These are phyloP conservation scores for Erodium texanum DNA, from an alignment of 441 rosid genomes.

Conservation along the genomic window DNA sequence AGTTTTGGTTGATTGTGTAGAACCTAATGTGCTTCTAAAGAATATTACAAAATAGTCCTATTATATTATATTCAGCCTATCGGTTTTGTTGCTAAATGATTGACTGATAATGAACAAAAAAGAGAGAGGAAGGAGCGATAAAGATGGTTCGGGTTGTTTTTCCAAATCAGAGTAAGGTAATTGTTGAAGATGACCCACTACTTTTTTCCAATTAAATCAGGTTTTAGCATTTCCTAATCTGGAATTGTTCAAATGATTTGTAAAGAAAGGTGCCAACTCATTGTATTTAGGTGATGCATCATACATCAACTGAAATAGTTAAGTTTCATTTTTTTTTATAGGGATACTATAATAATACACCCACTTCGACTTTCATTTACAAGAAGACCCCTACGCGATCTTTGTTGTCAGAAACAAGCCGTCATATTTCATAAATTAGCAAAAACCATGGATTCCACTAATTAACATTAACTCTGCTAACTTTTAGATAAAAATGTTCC, in stretches of 20 bases:
- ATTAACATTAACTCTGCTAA: too few relatives aligned
- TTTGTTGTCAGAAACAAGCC: too few relatives aligned
- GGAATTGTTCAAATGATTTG: not conserved
- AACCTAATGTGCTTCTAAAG: not conserved
- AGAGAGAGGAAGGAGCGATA: not conserved
- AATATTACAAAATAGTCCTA: too few relatives aligned
- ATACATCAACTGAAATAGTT: not conserved
- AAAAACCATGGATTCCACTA: too few relatives aligned
- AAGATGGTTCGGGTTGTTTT: not conserved
- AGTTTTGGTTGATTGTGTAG: not conserved
- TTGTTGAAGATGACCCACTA: not conserved
- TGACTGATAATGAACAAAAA: not conserved
- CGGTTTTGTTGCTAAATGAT: too few relatives aligned
- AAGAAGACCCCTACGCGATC: too few relatives aligned
- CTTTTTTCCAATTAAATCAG: not conserved
- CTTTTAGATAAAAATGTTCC: too few relatives aligned
- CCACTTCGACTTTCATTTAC: too few relatives aligned
- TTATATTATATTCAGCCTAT: not conserved
- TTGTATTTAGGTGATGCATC: not conserved
- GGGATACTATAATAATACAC: too few relatives aligned
- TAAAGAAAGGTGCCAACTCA: too few relatives aligned
- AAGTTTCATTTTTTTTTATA: not conserved
- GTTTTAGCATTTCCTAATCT: not conserved
- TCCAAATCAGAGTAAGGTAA: not conserved
- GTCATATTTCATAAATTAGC: too few relatives aligned